Evolutionary conservation across 495 filamentous ascomycete species (phyloP).

Genomic region (Tuber melanosporum): DNA sequence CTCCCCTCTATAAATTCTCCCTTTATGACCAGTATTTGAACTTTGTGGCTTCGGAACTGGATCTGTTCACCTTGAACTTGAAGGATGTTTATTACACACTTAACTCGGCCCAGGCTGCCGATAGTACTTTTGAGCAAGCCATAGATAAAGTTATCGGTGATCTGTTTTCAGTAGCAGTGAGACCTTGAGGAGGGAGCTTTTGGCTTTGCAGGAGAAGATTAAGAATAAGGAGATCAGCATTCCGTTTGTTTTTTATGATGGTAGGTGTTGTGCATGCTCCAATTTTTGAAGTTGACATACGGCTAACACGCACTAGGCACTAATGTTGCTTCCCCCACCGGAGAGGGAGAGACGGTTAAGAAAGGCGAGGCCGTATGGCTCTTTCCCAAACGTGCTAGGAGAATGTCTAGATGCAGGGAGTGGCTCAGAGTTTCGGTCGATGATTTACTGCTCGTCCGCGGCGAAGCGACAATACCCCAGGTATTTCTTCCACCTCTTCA

Average conservation of each 20-base stretch:
- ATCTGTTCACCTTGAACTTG: no score
- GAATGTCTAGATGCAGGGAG: constrained; percentile 51
- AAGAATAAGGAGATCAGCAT: constrained; percentile 84
- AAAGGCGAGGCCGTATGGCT: constrained; percentile 89
- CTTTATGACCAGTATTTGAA: no score
- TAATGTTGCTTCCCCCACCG: constrained; percentile 75
- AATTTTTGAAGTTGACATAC: neutral
- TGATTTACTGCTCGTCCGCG: constrained; percentile 54
- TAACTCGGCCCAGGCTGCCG: no score
- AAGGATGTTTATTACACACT: no score
- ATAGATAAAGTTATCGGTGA: no score
- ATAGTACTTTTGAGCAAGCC: no score
- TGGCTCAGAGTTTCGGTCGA: constrained; percentile 93
- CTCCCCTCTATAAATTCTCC: no score
- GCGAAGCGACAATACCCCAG: no score
- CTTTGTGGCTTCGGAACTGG: no score
- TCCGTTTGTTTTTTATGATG: constrained; percentile 96
- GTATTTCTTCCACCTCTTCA: no score
- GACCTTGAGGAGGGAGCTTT: constrained; percentile 73
- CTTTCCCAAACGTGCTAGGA: constrained; percentile 63
- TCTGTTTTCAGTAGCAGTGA: no score
- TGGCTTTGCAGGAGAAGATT: constrained; percentile 73
- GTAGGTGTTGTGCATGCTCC: constrained; percentile 34
- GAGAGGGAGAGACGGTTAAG: constrained; percentile 63
- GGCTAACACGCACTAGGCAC: constrained; percentile 45